A percentile compares a stretch with the other conserved stretches of the same genome.
These are phyloP conservation scores for Aspergillus versicolor DNA, from an alignment of 2,329 filamentous ascomycete species.

Conservation along the genomic window DNA sequence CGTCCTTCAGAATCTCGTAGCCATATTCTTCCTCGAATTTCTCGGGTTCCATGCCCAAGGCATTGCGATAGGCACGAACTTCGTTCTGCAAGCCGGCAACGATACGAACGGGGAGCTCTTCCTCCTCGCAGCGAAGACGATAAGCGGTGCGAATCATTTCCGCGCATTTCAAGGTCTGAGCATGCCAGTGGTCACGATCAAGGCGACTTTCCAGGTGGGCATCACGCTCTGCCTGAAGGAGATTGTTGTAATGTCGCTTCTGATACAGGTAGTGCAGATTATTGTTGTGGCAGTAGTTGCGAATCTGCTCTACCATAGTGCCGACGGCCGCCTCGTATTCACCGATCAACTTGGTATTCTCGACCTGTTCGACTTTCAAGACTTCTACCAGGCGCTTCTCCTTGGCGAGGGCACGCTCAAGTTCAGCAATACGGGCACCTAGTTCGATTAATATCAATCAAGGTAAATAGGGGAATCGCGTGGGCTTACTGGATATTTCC, in stretches of 20 bases:
- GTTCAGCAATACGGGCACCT: conserved; percentile 50
- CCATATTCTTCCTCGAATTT: conserved; percentile 50
- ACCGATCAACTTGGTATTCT: conserved; percentile 49
- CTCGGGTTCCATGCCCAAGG: conserved; percentile 49
- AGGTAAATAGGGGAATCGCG: not conserved
- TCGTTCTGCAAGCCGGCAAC: conserved; percentile 50
- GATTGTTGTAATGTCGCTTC: conserved; percentile 50
- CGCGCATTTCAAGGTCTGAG: conserved; percentile 47
- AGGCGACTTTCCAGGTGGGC: conserved; percentile 49
- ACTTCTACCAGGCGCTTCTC: conserved; percentile 44
- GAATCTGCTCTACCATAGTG: conserved; percentile 51
- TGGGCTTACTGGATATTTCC: conserved; percentile 40
- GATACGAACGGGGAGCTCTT: conserved; percentile 44
- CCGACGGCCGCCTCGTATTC: conserved; percentile 50
- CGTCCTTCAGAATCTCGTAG: conserved; percentile 49
- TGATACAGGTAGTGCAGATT: conserved; percentile 49
- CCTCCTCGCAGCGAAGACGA: conserved; percentile 49
- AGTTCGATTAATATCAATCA: not conserved
- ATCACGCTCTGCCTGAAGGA: conserved; percentile 52
- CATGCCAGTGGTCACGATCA: conserved; percentile 51
- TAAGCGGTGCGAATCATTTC: conserved; percentile 52
- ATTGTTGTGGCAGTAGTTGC: conserved; percentile 51
- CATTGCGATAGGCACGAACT: conserved; percentile 48
- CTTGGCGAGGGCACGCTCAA: conserved; percentile 48
- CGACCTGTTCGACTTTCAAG: conserved; percentile 47